Conservation (phyloP, 2,329 filamentous ascomycete species). For the Trichoderma koningii region DNA sequence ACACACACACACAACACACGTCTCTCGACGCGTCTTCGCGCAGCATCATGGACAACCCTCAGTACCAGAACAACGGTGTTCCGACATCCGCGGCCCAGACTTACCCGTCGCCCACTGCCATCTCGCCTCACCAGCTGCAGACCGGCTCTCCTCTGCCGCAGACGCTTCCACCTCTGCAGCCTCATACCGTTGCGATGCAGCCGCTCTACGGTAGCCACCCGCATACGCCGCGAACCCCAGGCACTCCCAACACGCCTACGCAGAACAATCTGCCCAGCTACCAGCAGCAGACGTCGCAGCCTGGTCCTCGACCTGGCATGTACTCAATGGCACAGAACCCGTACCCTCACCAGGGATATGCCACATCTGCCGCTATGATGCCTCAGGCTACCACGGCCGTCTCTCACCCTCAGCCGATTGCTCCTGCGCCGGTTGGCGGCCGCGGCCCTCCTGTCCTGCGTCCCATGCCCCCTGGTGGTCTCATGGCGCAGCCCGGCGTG, state of each 20-base stretch:
- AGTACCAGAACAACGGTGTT: constrained; percentile 59
- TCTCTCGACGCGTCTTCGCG: constrained; percentile 39
- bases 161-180: constrained; percentile 59
- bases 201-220: constrained; percentile 59
- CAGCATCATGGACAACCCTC: constrained; percentile 57
- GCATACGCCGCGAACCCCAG: constrained; percentile 63
- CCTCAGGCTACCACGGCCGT: constrained; percentile 66
- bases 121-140: constrained; percentile 55
- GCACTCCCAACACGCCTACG: constrained; percentile 64
- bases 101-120: constrained; percentile 55
- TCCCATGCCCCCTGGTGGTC: constrained; percentile 69
- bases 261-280: constrained; percentile 58
- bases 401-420: constrained; percentile 74
- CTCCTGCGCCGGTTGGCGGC: constrained; percentile 65
- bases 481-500: constrained; percentile 61
- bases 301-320: constrained; percentile 50
- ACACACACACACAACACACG: background rate
- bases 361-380: constrained; percentile 62
- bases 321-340: constrained; percentile 61
- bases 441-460: constrained; percentile 63
- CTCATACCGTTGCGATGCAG: constrained; percentile 48
- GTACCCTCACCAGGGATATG: constrained; percentile 58
- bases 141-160: constrained; percentile 51
- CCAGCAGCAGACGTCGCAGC: constrained; percentile 53
- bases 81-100: constrained; percentile 51